phyloP scores from a whole-genome alignment of 805 yeast genomes.

The Pichia paraexigua region DNA sequence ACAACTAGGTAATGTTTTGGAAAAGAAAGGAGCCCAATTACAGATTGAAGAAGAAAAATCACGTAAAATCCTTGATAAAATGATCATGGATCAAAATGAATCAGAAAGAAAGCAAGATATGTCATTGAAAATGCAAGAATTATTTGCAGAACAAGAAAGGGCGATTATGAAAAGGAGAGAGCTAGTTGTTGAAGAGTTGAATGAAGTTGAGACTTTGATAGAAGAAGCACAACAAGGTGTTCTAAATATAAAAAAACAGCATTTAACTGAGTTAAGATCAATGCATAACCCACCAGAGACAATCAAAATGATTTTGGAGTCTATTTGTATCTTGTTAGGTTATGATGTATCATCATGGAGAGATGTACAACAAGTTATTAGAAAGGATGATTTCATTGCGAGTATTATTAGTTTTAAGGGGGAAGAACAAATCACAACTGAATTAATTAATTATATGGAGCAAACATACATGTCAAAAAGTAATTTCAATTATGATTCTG shows the following conservation, averaged over 20 bases:
- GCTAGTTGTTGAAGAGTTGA: slow-evolving; percentile 56
- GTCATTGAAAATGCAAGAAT: slow-evolving; percentile 64
- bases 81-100: slow-evolving; percentile 81
- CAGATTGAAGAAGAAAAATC: slow-evolving; percentile 60
- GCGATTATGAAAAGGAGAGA: slow-evolving; percentile 47
- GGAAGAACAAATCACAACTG: slow-evolving; percentile 45
- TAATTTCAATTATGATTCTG: slow-evolving; percentile 63
- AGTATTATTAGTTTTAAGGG: slow-evolving; percentile 71
- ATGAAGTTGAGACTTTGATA: slow-evolving; percentile 75
- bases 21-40: slow-evolving; percentile 44
- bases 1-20: slow-evolving; percentile 45
- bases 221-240: slow-evolving; percentile 82
- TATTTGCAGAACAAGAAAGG: slow-evolving; percentile 58
- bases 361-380: slow-evolving; percentile 70
- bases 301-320: slow-evolving; percentile 76
- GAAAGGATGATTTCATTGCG: slow-evolving; percentile 82
- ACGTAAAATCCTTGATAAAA: slow-evolving; percentile 56
- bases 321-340: slow-evolving; percentile 80
- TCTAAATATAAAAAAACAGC: slow-evolving; percentile 87
- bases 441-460: slow-evolving; percentile 50
- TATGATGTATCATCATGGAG: slow-evolving; percentile 63
- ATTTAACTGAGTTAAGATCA: slow-evolving; percentile 79
- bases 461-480: slow-evolving; percentile 50
- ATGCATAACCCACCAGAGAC: slow-evolving; percentile 89
- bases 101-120: slow-evolving; percentile 88